Conservation (phyloP, 257 asterid species). For the Echium plantagineum region DNA sequence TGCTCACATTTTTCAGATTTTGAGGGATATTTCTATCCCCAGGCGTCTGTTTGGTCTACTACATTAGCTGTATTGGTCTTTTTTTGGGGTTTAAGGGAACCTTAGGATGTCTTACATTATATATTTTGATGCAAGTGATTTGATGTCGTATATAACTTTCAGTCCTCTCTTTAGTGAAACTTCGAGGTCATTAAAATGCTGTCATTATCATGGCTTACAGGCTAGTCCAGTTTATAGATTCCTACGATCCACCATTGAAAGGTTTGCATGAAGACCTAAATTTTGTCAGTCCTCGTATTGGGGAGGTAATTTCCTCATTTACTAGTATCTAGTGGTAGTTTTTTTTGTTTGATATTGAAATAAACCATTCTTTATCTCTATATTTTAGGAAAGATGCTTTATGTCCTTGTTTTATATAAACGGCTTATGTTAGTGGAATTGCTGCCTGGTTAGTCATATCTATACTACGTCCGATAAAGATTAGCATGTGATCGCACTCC, state of each 20-base stretch:
- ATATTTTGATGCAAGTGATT: not conserved
- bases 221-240: constrained; percentile 83
- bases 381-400: too few relatives aligned
- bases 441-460: not conserved
- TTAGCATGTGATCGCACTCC: not conserved
- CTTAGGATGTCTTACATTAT: too few relatives aligned
- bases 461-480: not conserved
- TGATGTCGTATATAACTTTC: not conserved
- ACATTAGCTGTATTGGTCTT: too few relatives aligned
- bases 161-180: not conserved
- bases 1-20: not conserved
- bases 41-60: not conserved
- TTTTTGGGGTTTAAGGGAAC: not conserved
- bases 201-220: constrained; percentile 30
- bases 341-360: not conserved
- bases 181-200: constrained; percentile 2
- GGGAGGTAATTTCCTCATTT: constrained; percentile 56
- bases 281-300: constrained; percentile 97
- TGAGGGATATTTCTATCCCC: not conserved
- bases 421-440: not conserved
- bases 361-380: not conserved
- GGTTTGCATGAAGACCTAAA: constrained; percentile 98
- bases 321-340: constrained; percentile 11
- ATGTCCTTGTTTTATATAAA: not conserved
- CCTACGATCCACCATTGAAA: constrained; percentile 94